These are phyloP conservation scores for Lactarius evosmus DNA, from an alignment of 768 basidiomycete species.

Conservation along the genomic window DNA sequence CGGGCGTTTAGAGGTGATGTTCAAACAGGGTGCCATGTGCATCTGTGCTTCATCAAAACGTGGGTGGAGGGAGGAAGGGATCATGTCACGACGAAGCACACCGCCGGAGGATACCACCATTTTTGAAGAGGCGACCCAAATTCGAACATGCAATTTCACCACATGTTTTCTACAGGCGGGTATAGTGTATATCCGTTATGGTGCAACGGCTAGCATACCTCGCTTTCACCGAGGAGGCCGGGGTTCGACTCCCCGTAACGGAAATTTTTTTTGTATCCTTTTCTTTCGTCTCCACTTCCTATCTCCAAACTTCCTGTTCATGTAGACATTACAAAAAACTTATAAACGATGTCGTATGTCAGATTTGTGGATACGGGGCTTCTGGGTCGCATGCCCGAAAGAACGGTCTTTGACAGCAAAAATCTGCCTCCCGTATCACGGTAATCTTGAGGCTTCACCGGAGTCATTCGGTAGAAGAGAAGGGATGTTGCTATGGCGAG, in stretches of 20 bases:
- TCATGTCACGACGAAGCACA: too few relatives aligned
- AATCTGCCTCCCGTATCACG: neutral
- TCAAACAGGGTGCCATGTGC: neutral
- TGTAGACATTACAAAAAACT: neutral
- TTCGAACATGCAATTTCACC: neutral
- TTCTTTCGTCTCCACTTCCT: neutral
- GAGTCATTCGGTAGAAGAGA: neutral
- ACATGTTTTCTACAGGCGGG: neutral
- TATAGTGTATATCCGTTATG: slow-evolving; percentile 14
- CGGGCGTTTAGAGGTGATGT: neutral
- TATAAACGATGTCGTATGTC: too few relatives aligned
- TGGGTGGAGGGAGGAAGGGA: neutral
- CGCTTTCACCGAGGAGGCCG: slow-evolving; percentile 27
- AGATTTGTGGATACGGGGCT: too few relatives aligned
- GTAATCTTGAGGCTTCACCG: neutral
- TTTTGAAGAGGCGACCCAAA: slow-evolving; percentile 1
- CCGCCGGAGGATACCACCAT: neutral
- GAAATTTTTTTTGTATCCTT: slow-evolving; percentile 1
- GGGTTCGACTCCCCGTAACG: slow-evolving; percentile 28
- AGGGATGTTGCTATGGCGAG: neutral
- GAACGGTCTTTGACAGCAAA: neutral
- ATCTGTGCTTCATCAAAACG: neutral
- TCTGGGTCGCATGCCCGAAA: neutral
- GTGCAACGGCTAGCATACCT: slow-evolving; percentile 27
- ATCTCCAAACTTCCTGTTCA: neutral